Conservation (phyloP, 176 grass and related monocot genomes). For the Pharus latifolius region DNA sequence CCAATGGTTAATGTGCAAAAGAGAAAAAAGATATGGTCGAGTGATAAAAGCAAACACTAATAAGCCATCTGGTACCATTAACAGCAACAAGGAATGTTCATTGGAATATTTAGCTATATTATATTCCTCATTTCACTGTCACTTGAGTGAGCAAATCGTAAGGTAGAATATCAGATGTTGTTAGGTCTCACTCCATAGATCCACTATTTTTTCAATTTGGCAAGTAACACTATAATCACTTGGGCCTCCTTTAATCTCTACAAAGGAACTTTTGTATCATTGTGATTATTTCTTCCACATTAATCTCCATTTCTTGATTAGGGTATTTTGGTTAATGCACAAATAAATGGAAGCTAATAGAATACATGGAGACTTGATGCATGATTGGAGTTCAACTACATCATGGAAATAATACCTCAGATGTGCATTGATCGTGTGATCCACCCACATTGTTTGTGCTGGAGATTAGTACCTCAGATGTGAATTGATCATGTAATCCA, state of each 20-base stretch:
- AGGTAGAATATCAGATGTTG: conserved; percentile 1
- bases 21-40: neutral
- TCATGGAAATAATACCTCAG: too few species aligned
- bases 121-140: neutral
- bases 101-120: neutral
- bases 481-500: too few species aligned
- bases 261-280: neutral
- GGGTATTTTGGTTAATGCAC: neutral
- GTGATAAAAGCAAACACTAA: neutral
- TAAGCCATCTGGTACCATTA: neutral
- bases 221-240: neutral
- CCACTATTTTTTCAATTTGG: neutral
- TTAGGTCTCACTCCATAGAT: neutral
- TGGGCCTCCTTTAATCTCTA: neutral
- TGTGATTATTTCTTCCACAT: too few species aligned
- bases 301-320: too few species aligned
- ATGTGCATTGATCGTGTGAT: too few species aligned
- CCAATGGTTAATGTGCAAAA: neutral
- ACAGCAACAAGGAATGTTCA: neutral
- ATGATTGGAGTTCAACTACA: too few species aligned
- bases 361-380: too few species aligned
- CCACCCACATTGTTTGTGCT: too few species aligned
- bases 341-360: too few species aligned
- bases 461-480: too few species aligned
- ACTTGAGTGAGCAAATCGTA: neutral